phyloP scores from a whole-genome alignment of 257 asterid species.

The Haberlea rhodopensis region DNA sequence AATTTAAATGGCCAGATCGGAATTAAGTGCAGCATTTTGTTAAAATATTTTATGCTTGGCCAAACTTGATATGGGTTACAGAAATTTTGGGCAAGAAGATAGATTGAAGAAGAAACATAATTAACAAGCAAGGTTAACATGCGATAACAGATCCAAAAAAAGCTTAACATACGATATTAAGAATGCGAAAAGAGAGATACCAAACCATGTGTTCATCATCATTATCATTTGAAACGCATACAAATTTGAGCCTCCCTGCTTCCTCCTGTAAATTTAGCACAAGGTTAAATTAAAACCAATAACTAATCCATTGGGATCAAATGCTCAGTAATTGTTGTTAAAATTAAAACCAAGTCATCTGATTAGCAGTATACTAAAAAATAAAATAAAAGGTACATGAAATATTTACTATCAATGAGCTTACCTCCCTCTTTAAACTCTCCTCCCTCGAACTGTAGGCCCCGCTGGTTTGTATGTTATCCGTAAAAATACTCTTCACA shows the following conservation, averaged over 20 bases:
- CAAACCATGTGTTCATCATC: constrained; percentile 88
- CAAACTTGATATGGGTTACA: background rate
- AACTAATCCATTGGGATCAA: too few relatives aligned
- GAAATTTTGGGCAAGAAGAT: constrained; percentile 9
- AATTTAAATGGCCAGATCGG: constrained; percentile 20
- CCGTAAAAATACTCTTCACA: constrained; percentile 64
- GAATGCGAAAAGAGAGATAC: constrained; percentile 44
- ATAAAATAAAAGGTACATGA: background rate
- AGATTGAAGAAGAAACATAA: constrained; percentile 1
- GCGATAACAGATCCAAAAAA: too few relatives aligned
- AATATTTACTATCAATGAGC: constrained; percentile 19
- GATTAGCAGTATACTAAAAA: background rate
- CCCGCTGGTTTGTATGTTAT: constrained; percentile 88
- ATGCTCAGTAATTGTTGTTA: too few relatives aligned
- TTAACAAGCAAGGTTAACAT: too few relatives aligned
- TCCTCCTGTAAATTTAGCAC: constrained; percentile 62
- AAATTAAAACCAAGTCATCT: constrained; percentile 11
- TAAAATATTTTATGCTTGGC: background rate
- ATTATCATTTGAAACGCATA: constrained; percentile 89
- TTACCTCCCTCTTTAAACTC: constrained; percentile 87
- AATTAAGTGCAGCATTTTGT: constrained; percentile 1
- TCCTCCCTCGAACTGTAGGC: constrained; percentile 96
- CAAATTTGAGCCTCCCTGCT: constrained; percentile 80
- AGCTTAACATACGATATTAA: constrained; percentile 2
- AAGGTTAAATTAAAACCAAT: too few relatives aligned